Evolutionary conservation across 805 yeast species (phyloP).

Genomic region (Naumovozyma dairenensis): DNA sequence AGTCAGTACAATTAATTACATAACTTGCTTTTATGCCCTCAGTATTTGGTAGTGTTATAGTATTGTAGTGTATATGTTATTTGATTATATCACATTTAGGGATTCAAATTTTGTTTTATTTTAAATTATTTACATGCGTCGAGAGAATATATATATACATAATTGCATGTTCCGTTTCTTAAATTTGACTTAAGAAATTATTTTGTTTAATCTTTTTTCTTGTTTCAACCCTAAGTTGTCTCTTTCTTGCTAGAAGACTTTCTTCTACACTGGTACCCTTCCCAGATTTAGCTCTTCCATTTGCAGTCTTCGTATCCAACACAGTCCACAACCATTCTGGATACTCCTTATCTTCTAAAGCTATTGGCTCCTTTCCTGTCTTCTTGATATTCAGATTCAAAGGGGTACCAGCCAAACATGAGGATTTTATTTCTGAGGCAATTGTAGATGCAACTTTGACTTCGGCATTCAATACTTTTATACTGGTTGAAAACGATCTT

Average conservation of each 20-base stretch:
- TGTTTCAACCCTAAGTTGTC: slow-evolving; percentile 57
- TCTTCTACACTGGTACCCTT: slow-evolving; percentile 46
- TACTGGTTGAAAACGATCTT: slow-evolving; percentile 3
- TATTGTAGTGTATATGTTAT: no score
- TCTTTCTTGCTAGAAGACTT: slow-evolving; percentile 60
- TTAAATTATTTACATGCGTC: slow-evolving; percentile 6
- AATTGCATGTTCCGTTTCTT: slow-evolving; percentile 2
- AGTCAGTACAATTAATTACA: no score
- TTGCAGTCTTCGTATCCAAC: slow-evolving; percentile 37
- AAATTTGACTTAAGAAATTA: slow-evolving; percentile 44
- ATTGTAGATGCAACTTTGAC: slow-evolving; percentile 1
- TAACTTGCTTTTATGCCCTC: no score
- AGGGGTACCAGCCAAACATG: slow-evolving; percentile 63
- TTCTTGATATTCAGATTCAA: slow-evolving; percentile 66
- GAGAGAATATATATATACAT: not conserved
- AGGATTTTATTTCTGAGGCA: slow-evolving; percentile 27
- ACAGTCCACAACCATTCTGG: slow-evolving; percentile 93
- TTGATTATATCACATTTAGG: not conserved
- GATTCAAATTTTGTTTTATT: not conserved
- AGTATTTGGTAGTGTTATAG: no score
- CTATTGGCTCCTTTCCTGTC: slow-evolving; percentile 79
- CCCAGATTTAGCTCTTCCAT: slow-evolving; percentile 28
- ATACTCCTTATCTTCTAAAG: slow-evolving; percentile 77
- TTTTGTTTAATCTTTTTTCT: slow-evolving; percentile 62
- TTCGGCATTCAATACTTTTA: slow-evolving; percentile 3